Evolutionary conservation across 495 filamentous ascomycete genomes (phyloP).

Genomic region (Chaetomium fimeti): DNA sequence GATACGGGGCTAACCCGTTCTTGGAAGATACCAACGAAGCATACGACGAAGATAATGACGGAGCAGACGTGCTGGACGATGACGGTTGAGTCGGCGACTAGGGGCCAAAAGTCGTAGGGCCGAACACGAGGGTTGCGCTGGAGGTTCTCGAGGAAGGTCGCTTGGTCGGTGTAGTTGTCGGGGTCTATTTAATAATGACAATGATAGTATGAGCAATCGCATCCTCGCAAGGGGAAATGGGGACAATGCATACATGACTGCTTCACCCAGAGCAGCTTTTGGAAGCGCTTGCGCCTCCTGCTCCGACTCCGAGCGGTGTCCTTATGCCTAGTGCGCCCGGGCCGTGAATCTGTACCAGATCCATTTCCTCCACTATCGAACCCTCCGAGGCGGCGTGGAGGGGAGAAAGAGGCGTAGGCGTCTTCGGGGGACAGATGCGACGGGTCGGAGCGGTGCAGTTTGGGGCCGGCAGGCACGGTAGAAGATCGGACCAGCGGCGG

Average conservation of each 20-base stretch:
- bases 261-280: constrained; percentile 97
- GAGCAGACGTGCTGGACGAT: constrained; percentile 96
- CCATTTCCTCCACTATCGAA: constrained; percentile 39
- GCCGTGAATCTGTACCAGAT: constrained; percentile 29
- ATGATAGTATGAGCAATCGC: neutral
- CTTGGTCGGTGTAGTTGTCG: constrained; percentile 96
- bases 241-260: constrained; percentile 67
- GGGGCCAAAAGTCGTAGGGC: constrained; percentile 96
- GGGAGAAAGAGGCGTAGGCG: constrained; percentile 65
- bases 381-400: constrained; percentile 53
- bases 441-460: constrained; percentile 44
- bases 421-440: constrained; percentile 76
- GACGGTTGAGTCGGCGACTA: constrained; percentile 92
- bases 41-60: constrained; percentile 89
- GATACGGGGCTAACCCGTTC: constrained; percentile 81
- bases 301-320: constrained; percentile 42
- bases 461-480: constrained; percentile 40
- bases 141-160: constrained; percentile 91
- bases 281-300: constrained; percentile 72
- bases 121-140: constrained; percentile 92
- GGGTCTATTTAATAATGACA: constrained; percentile 59
- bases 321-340: constrained; percentile 36
- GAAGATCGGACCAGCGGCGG: constrained; percentile 41
- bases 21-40: constrained; percentile 86
- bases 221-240: neutral